Conservation (phyloP, 768 basidiomycete species). For the Suillus hirtellus region DNA sequence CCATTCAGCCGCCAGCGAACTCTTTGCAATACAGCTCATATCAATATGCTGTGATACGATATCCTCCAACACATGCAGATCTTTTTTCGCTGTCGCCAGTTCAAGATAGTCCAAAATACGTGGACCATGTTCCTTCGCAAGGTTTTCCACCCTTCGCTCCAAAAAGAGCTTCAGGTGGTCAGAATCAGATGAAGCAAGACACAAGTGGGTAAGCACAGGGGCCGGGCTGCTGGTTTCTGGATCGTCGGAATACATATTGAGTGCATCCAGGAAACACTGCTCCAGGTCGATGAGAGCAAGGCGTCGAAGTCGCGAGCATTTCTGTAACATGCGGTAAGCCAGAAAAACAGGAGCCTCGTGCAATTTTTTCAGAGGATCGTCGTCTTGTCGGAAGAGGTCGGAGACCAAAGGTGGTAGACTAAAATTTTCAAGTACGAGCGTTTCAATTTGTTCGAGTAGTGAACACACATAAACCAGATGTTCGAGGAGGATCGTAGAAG, state of each 20-base stretch:
- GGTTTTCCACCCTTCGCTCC: not conserved
- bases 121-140: not conserved
- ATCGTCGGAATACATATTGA: constrained; percentile 6
- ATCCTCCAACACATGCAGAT: not conserved
- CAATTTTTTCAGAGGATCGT: not conserved
- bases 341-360: not conserved
- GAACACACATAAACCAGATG: not conserved
- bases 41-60: not conserved
- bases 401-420: not conserved
- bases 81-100: not conserved
- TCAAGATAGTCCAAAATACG: not conserved
- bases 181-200: not conserved
- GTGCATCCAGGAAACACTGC: constrained; percentile 2
- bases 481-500: constrained; percentile 11
- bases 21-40: not conserved
- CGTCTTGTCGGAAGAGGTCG: not conserved
- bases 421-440: not conserved
- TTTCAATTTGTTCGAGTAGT: constrained; percentile 8
- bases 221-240: not conserved
- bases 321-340: not conserved
- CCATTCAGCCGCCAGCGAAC: not conserved
- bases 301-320: not conserved
- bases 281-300: constrained; percentile 9
- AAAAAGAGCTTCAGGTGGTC: not conserved
- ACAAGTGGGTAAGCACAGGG: not conserved